phyloP scores from a whole-genome alignment of 805 yeast species.

The Barnettozyma sp. region DNA sequence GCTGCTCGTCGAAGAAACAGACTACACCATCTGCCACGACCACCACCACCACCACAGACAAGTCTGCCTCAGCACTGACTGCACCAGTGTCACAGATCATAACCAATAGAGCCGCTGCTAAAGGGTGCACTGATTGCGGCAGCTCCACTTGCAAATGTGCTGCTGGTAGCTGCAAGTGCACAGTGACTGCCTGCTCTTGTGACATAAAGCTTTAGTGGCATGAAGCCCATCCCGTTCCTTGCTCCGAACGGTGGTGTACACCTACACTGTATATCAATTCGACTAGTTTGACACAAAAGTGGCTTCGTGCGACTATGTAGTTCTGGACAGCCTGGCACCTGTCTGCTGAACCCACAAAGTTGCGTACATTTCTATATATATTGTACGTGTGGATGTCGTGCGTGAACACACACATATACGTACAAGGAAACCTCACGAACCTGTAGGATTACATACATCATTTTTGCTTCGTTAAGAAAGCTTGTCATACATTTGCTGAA shows the following conservation, averaged over 20 bases:
- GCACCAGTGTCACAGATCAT: constrained; percentile 17
- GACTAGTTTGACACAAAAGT: background rate
- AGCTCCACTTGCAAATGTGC: constrained; percentile 24
- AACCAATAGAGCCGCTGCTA: constrained; percentile 21
- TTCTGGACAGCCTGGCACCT: too few relatives aligned
- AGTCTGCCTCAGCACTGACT: background rate
- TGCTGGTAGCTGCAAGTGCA: constrained; percentile 22
- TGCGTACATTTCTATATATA: too few relatives aligned
- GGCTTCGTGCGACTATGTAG: too few relatives aligned
- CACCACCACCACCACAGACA: constrained; percentile 2
- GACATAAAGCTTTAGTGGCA: constrained; percentile 18
- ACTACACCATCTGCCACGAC: too few relatives aligned
- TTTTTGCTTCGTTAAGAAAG: too few relatives aligned
- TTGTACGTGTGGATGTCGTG: too few relatives aligned
- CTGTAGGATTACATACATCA: background rate
- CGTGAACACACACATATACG: too few relatives aligned
- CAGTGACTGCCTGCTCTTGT: constrained; percentile 20
- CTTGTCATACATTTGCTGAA: too few relatives aligned
- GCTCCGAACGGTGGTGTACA: too few relatives aligned
- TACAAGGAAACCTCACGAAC: background rate
- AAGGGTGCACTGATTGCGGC: constrained; percentile 21
- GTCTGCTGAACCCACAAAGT: constrained; percentile 1
- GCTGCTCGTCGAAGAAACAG: constrained; percentile 19
- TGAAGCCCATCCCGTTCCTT: too few relatives aligned
- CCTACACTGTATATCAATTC: too few relatives aligned